Percentiles rank a stretch among this genome's conserved stretches.
Evolutionary conservation across 805 yeast species (phyloP).

Genomic region (Scheffersomyces ergatensis): DNA sequence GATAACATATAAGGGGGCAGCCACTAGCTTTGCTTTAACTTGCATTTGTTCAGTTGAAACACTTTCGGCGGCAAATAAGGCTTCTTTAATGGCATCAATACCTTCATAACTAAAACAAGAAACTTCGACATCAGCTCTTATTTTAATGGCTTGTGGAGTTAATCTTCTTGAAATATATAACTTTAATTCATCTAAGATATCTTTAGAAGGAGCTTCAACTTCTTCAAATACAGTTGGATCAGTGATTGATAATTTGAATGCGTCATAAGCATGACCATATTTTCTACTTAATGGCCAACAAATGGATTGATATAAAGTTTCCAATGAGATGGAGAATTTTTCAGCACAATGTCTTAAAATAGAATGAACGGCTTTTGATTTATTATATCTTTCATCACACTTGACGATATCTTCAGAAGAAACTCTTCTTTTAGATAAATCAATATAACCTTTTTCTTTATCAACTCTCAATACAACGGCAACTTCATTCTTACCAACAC

Average conservation of each 20-base stretch:
- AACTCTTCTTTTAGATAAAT: slow-evolving; percentile 95
- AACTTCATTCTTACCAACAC: slow-evolving; percentile 98
- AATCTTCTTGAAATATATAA: slow-evolving; percentile 86
- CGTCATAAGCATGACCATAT: slow-evolving; percentile 96
- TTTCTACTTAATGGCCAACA: slow-evolving; percentile 98
- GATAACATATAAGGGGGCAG: slow-evolving; percentile 94
- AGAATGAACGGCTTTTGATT: slow-evolving; percentile 97
- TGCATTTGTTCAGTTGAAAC: slow-evolving; percentile 81
- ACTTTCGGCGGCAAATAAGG: slow-evolving; percentile 83
- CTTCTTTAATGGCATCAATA: slow-evolving; percentile 91
- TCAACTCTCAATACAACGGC: slow-evolving; percentile 98
- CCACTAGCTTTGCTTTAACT: slow-evolving; percentile 91
- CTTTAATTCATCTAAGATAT: slow-evolving; percentile 79
- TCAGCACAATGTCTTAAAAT: slow-evolving; percentile 98
- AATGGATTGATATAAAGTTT: slow-evolving; percentile 77
- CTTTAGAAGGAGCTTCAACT: slow-evolving; percentile 66
- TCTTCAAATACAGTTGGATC: slow-evolving; percentile 86
- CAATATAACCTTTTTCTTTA: slow-evolving; percentile 97
- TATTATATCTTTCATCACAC: slow-evolving; percentile 96
- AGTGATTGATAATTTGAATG: slow-evolving; percentile 93
- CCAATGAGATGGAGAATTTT: slow-evolving; percentile 85
- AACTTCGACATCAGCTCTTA: slow-evolving; percentile 98
- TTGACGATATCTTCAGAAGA: slow-evolving; percentile 95
- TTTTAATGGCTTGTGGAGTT: slow-evolving; percentile 97
- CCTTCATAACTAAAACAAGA: slow-evolving; percentile 98